Evolutionary conservation across 768 basidiomycete genomes (phyloP), one percentile per base, ranked within the genome.

Genomic region (Trichaptum fuscoviolaceum): DNA sequence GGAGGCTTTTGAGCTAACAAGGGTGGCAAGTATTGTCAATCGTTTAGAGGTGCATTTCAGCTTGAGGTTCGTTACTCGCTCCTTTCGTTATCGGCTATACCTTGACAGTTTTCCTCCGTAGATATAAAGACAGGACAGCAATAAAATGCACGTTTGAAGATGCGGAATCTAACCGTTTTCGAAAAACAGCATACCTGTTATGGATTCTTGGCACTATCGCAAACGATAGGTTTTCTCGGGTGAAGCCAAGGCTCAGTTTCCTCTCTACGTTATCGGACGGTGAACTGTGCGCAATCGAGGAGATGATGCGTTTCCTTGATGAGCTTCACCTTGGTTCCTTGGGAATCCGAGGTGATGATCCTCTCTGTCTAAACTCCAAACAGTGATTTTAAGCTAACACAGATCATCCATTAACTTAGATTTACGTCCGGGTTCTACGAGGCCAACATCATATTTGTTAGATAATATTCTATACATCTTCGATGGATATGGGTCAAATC

Each of bases 221-320:
- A 20, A 52, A 52, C 20, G 42, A 52, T 20, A 52, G 42, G 42
- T 20, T 6, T 12, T 65, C 57, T 17, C 27, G 65, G 20, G 35
- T 35, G 30, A 35, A 35, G n/a, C 25, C n/a, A 24, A n/a, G 25
- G 6, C 34, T 30, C 27, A 15, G 30, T 7, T 24, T 26, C 58
- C 65, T 62, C 35, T 35, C 42, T 52, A 20, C 20, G 3, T 52
- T 52, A 20, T 15, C 36, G 12, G 23, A 35, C 35, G 65, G n/a
- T 27, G 58, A 35, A 17, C 58, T 60, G 20, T 58, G 65, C 61
- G 36, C 34, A 17, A n/a, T 62, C 58, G 8, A 67, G 35, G 23
- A 66, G 17, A 17, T 57, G 42, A 52, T 52, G 42, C 42, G 42
- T 15, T 52, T 52, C 20, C 42, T 52, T 52, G 42, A 52, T 20